Percentiles rank a stretch among this genome's conserved stretches.
phyloP scores from a whole-genome alignment of 257 asterid genomes.

The Salvia splendens region DNA sequence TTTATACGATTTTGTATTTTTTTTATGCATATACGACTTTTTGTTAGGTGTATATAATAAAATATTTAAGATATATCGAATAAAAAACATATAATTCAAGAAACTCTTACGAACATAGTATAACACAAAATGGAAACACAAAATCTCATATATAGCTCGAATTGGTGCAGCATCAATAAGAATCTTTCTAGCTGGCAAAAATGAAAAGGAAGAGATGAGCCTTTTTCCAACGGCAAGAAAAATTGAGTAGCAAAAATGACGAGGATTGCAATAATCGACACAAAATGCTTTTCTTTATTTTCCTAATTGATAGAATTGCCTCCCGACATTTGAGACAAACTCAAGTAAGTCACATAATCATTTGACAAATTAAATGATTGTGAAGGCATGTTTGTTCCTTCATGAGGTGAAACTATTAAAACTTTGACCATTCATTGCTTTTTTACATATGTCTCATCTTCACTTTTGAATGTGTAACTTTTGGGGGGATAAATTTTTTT shows the following conservation, averaged over 20 bases:
- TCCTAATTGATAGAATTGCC: slow-evolving; percentile 34
- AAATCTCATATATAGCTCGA: background rate
- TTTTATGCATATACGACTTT: too few relatives aligned
- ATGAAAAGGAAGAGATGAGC: background rate
- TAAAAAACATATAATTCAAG: background rate
- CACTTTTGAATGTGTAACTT: background rate
- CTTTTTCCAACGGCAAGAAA: slow-evolving; percentile 20
- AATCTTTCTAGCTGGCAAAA: slow-evolving; percentile 25
- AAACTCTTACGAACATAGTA: background rate
- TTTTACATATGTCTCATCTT: slow-evolving; percentile 26
- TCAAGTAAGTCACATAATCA: slow-evolving; percentile 37
- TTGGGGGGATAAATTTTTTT: background rate
- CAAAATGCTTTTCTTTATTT: background rate
- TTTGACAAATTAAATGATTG: slow-evolving; percentile 34
- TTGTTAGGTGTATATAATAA: too few relatives aligned
- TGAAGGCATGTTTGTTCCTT: slow-evolving; percentile 37
- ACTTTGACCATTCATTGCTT: slow-evolving; percentile 38
- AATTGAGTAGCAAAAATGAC: slow-evolving; percentile 9
- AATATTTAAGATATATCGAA: background rate
- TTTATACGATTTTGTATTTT: too few relatives aligned
- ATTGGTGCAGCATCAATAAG: background rate
- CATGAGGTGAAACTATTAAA: slow-evolving; percentile 17
- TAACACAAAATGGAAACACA: background rate
- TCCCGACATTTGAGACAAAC: slow-evolving; percentile 44
- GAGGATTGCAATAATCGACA: slow-evolving; percentile 41